These are phyloP conservation scores for Nitzschia sp. DNA, from an alignment of 108 stramenopile genomes.

Conservation along the genomic window DNA sequence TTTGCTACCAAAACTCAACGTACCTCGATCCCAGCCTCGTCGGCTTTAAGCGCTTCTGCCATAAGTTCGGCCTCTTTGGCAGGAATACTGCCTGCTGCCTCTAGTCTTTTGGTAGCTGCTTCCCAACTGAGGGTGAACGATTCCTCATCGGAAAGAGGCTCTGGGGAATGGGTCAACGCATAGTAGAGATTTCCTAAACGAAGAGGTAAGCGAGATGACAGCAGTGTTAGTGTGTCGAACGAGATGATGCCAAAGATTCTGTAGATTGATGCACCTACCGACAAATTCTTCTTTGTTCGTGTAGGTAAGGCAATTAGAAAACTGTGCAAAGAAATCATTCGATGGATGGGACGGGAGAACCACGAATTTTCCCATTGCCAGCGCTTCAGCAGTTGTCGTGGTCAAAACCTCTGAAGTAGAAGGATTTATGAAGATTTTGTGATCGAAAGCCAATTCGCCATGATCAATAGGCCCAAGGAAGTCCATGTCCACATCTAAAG, in stretches of 20 bases:
- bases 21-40: constrained; percentile 69
- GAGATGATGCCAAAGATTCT: background rate
- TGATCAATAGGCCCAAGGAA: constrained; percentile 87
- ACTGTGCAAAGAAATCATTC: constrained; percentile 86
- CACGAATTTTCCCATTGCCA: constrained; percentile 94
- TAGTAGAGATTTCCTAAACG: constrained; percentile 70
- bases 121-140: constrained; percentile 77
- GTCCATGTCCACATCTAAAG: constrained; percentile 66
- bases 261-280: constrained; percentile 30
- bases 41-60: constrained; percentile 47
- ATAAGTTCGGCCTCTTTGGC: constrained; percentile 64
- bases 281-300: constrained; percentile 82
- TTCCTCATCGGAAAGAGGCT: constrained; percentile 69
- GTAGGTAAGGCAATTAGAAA: constrained; percentile 87
- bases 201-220: background rate
- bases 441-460: constrained; percentile 60
- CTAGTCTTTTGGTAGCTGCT: constrained; percentile 78
- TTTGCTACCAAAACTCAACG: no score
- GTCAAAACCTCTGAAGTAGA: constrained; percentile 86
- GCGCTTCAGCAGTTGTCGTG: constrained; percentile 89
- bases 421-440: constrained; percentile 87
- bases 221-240: background rate
- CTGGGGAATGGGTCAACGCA: constrained; percentile 81
- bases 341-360: constrained; percentile 60
- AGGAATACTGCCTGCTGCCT: constrained; percentile 70